phyloP scores from a whole-genome alignment of 139 green algal species.

The Astrephomene gubernaculifera region DNA sequence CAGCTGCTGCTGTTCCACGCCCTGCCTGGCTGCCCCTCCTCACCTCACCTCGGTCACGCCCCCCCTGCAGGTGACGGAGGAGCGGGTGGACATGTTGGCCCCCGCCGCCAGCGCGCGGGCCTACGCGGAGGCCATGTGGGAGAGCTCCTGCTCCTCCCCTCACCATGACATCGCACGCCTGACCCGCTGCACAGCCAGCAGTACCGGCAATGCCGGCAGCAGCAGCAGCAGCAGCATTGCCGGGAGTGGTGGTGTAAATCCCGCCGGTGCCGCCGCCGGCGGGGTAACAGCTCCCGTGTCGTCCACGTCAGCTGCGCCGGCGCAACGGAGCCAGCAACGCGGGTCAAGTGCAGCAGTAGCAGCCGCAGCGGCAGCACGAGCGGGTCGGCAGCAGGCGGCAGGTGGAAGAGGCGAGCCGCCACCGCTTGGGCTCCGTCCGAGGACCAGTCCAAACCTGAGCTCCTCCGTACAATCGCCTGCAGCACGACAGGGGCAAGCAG shows the following conservation, averaged over 20 bases:
- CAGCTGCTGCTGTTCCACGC: no score
- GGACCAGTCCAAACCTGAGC: neutral
- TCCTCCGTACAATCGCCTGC: neutral
- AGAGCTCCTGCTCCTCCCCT: neutral
- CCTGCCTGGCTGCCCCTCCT: no score
- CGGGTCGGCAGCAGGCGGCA: neutral
- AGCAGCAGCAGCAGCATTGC: neutral
- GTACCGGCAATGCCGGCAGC: neutral
- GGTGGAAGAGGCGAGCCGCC: no score
- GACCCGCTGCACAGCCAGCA: neutral
- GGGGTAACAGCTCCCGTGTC: neutral
- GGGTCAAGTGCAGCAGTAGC: neutral
- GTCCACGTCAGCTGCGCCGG: neutral
- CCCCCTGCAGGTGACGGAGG: constrained; percentile 1
- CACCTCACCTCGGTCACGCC: no score
- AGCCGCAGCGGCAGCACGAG: neutral
- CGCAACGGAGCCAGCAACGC: neutral
- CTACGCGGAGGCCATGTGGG: constrained; percentile 20
- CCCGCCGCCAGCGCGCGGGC: neutral
- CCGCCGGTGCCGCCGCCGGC: neutral
- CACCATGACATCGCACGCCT: neutral
- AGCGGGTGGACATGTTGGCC: neutral
- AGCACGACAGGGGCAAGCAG: neutral
- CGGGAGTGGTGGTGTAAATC: neutral
- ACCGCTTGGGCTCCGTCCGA: no score